Conservation (phyloP, 2,329 filamentous ascomycete species). For the Teratosphaeria gauchensis region DNA sequence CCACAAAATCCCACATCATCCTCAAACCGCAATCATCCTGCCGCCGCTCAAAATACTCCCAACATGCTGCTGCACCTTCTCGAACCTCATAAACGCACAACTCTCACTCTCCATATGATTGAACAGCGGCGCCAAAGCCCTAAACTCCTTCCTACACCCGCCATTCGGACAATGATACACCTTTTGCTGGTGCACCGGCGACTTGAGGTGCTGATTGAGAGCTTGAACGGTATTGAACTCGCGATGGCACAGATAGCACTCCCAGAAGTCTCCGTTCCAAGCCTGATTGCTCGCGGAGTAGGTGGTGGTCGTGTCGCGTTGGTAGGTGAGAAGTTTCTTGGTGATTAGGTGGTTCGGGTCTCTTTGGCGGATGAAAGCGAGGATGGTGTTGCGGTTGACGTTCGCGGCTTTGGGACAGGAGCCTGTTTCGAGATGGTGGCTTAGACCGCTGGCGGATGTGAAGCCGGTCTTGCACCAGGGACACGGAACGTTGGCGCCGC, state of each 20-base stretch:
- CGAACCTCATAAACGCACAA: conserved; percentile 33
- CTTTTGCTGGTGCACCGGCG: conserved; percentile 40
- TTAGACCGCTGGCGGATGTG: conserved; percentile 44
- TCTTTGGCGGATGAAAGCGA: conserved; percentile 33
- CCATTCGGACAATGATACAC: conserved; percentile 37
- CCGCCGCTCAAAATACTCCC: conserved; percentile 1
- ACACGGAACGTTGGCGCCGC: conserved; percentile 37
- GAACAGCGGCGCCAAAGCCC: conserved; percentile 32
- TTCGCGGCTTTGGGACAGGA: conserved; percentile 38
- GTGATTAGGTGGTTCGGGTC: conserved; percentile 44
- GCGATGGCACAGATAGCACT: conserved; percentile 47
- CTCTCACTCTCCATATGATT: conserved; percentile 39
- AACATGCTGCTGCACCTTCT: conserved; percentile 27
- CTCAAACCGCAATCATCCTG: conserved; percentile 10
- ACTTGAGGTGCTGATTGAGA: conserved; percentile 48
- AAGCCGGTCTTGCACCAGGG: conserved; percentile 45
- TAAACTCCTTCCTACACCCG: conserved; percentile 31
- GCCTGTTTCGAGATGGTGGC: conserved; percentile 49
- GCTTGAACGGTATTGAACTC: conserved; percentile 27
- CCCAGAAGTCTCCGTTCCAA: conserved; percentile 39
- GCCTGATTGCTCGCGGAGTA: conserved; percentile 32
- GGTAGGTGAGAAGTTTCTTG: conserved; percentile 42
- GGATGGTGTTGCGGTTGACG: conserved; percentile 42
- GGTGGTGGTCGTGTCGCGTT: conserved; percentile 17
- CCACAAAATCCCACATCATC: too few species aligned